Conservation (phyloP, 345 rosid species). For the Gynandropsis gynandra region DNA sequence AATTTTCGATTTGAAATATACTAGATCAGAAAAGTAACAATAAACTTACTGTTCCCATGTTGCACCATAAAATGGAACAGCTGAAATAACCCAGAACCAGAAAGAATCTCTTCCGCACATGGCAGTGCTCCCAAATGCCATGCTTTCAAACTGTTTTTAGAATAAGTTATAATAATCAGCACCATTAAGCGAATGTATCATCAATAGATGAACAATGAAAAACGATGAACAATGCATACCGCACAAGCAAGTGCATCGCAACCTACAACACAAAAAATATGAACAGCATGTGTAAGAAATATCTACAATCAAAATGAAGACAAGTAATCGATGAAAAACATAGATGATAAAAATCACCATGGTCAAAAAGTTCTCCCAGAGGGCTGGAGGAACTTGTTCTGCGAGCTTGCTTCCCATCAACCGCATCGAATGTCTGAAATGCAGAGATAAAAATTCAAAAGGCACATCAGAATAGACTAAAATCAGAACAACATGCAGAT, state of each 20-base stretch:
- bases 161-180: slow-evolving; percentile 8
- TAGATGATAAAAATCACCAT: slow-evolving; percentile 41
- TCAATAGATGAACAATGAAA: background rate
- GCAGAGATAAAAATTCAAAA: slow-evolving; percentile 10
- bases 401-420: slow-evolving; percentile 99
- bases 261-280: slow-evolving; percentile 44
- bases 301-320: slow-evolving; percentile 13
- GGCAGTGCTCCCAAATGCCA: slow-evolving; percentile 94
- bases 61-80: slow-evolving; percentile 89
- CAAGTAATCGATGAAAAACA: slow-evolving; percentile 5
- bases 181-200: background rate
- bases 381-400: slow-evolving; percentile 94
- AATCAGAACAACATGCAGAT: background rate
- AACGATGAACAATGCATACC: slow-evolving; percentile 38
- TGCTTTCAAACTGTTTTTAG: slow-evolving; percentile 61
- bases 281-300: slow-evolving; percentile 19
- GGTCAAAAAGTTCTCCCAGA: slow-evolving; percentile 91
- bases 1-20: background rate
- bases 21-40: slow-evolving; percentile 1
- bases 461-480: background rate
- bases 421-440: slow-evolving; percentile 91
- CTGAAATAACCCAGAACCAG: slow-evolving; percentile 99
- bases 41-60: slow-evolving; percentile 94
- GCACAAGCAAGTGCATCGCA: slow-evolving; percentile 99
- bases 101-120: slow-evolving; percentile 89